Evolutionary conservation across 345 rosid genomes (phyloP).

Genomic region (Populus nigra): DNA sequence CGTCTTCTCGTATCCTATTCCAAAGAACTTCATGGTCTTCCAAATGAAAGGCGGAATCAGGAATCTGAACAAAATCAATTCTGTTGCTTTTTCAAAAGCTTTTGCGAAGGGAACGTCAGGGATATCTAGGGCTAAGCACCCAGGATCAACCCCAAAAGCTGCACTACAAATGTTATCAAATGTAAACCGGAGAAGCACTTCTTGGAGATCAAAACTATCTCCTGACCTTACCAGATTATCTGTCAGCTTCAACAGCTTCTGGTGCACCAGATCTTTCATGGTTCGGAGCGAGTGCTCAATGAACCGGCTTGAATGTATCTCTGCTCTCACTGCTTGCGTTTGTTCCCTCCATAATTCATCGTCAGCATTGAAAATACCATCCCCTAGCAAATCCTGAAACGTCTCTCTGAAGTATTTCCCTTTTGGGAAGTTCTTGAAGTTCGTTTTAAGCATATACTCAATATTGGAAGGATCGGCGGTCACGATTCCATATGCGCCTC

Average conservation of each 20-base stretch:
- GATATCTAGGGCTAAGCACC: conserved; percentile 53
- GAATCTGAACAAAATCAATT: conserved; percentile 56
- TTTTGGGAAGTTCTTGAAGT: conserved; percentile 70
- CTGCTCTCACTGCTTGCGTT: conserved; percentile 42
- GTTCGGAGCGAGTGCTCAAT: conserved; percentile 44
- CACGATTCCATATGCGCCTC: conserved; percentile 48
- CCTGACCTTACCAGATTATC: conserved; percentile 37
- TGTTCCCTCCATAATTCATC: conserved; percentile 64
- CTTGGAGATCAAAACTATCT: conserved; percentile 64
- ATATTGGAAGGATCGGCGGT: conserved; percentile 55
- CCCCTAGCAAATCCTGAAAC: conserved; percentile 63
- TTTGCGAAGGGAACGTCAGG: conserved; percentile 66
- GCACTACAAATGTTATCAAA: conserved; percentile 69
- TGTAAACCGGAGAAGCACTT: conserved; percentile 62
- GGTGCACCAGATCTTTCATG: conserved; percentile 46
- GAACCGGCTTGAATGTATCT: conserved; percentile 69
- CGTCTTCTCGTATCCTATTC: conserved; percentile 58
- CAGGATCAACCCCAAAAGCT: conserved; percentile 71
- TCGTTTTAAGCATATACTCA: conserved; percentile 62
- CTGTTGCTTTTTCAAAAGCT: conserved; percentile 82
- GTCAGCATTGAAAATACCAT: conserved; percentile 70
- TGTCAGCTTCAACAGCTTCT: conserved; percentile 52
- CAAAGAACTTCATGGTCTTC: conserved; percentile 62
- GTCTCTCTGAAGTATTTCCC: conserved; percentile 60
- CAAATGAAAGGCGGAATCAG: conserved; percentile 60